Percentiles rank a stretch among this genome's conserved stretches.
Conservation (phyloP, 176 grass and related monocot genomes). For the Hsuehochloa calcarea region DNA sequence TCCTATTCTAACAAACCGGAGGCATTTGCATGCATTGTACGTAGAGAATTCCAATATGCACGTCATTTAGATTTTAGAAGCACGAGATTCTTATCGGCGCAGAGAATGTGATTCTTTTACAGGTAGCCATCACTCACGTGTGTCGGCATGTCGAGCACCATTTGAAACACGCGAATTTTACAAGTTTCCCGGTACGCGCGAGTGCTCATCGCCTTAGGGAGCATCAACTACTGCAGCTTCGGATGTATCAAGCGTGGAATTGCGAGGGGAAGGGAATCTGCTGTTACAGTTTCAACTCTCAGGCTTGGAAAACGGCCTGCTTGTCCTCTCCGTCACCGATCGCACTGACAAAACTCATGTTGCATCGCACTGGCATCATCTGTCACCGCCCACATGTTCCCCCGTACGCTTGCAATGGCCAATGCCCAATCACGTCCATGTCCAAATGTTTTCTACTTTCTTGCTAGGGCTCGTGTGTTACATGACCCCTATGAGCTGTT, state of each 20-base stretch:
- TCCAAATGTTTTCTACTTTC: background rate
- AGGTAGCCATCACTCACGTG: no score
- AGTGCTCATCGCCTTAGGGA: no score
- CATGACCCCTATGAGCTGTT: background rate
- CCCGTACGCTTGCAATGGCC: background rate
- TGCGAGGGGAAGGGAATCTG: background rate
- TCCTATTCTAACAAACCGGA: no score
- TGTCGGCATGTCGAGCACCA: no score
- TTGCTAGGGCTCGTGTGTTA: background rate
- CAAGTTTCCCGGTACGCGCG: no score
- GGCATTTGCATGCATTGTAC: background rate
- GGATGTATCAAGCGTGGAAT: no score
- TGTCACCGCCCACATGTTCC: background rate
- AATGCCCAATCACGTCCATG: background rate
- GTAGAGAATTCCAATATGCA: background rate
- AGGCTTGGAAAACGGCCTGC: background rate
- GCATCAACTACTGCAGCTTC: background rate
- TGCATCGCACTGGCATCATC: no score
- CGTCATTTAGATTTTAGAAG: background rate
- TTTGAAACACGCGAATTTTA: no score
- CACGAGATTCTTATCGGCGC: background rate
- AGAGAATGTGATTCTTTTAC: background rate
- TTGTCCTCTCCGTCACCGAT: background rate
- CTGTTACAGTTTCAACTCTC: background rate
- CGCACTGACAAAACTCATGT: conserved; percentile 14